phyloP scores from a whole-genome alignment of 805 yeast genomes.

The Lachancea fermentati region DNA sequence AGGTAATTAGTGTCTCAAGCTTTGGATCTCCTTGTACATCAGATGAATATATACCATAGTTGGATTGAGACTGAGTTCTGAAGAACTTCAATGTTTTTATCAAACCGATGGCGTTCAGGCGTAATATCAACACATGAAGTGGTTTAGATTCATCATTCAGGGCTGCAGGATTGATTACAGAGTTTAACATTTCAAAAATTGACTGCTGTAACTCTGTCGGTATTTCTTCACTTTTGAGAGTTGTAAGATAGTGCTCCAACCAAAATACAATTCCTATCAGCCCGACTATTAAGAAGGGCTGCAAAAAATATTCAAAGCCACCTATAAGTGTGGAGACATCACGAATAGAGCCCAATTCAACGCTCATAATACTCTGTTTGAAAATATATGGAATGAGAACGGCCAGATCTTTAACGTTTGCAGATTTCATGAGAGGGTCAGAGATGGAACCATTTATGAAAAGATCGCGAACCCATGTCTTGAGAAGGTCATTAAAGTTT shows the following conservation, averaged over 20 bases:
- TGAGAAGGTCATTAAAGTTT: constrained; percentile 34
- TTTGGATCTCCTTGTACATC: constrained; percentile 27
- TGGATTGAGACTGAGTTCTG: constrained; percentile 20
- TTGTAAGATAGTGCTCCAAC: constrained; percentile 39
- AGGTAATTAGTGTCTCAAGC: constrained; percentile 22
- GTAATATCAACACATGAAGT: constrained; percentile 38
- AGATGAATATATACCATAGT: constrained; percentile 29
- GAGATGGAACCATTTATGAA: constrained; percentile 83
- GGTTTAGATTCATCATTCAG: constrained; percentile 42
- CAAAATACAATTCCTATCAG: constrained; percentile 50
- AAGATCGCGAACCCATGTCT: constrained; percentile 75
- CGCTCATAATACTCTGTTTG: constrained; percentile 63
- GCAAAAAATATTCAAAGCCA: constrained; percentile 83
- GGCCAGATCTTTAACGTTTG: constrained; percentile 62
- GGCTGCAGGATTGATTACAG: constrained; percentile 38
- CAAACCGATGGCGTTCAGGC: constrained; percentile 25
- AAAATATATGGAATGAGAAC: constrained; percentile 67
- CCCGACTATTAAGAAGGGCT: constrained; percentile 63
- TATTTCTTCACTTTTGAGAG: constrained; percentile 17
- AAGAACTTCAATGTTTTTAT: constrained; percentile 23
- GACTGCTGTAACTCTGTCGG: constrained; percentile 30
- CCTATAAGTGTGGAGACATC: constrained; percentile 57
- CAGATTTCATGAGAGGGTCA: constrained; percentile 68
- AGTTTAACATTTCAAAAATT: constrained; percentile 36
- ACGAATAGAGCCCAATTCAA: constrained; percentile 44